Evolutionary conservation across 805 yeast species (phyloP), one percentile per base, ranked within the genome.

Genomic region (Candida sakaeoensis): DNA sequence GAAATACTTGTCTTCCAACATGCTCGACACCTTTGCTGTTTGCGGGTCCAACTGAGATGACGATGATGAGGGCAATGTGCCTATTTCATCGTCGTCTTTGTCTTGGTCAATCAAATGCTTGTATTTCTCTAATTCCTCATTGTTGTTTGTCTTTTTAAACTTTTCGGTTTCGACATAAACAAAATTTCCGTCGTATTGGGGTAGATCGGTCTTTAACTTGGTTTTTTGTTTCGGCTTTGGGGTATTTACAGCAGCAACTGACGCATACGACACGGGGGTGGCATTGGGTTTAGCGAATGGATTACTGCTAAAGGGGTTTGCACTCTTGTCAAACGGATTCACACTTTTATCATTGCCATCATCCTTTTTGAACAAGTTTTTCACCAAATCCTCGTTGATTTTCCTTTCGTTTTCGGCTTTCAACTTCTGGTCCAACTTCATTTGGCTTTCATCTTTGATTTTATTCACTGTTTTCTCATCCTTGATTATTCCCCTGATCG

Each of bases 1-100:
- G 60, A 93, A 93, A 5, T 75, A 76, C 41, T 77, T 78, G 55
- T 90, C 96, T 45, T 85, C 85, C 39, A 84, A 61, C 62, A 80
- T 52, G 30, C 42, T 51, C 17, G 61, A 49, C 12, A 57, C 49
- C 36, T 54, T 52, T 9, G 59, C 33, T 8, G 57, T 53, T 29
- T 52, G 57, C 3, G 61, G 58, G 34, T 51, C 49, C 21, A 48
- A 40, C 7, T 24, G 37, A 10, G 48, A 36, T 10, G 36, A 28
- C 14, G 16, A 4, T 23, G 8, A 10, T 37, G 35, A 19, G 36
- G 21, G 19, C 33, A 9, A n/a, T n/a, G n/a, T n/a, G n/a, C n/a
- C n/a, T 21, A 21, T 21, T 21, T 34, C 47, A 8, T 44, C 49
- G 14, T 61, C 67, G 4, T 60, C 65, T 5, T 68, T 72, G 17